phyloP scores from a whole-genome alignment of 805 yeast species.

The Saturnispora diversa region DNA sequence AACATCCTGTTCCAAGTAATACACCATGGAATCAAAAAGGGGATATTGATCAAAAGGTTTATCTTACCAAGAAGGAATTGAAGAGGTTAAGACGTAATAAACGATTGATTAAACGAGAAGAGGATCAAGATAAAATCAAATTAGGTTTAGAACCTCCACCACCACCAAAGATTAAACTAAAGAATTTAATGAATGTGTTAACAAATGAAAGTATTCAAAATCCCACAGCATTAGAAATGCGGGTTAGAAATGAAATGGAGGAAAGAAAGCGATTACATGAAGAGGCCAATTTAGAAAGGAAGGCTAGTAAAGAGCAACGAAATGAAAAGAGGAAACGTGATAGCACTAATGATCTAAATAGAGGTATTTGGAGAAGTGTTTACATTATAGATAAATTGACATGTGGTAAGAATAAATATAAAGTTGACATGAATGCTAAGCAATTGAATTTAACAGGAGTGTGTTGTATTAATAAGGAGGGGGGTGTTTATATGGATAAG shows the following conservation, averaged over 20 bases:
- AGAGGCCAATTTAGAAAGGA: conserved; percentile 52
- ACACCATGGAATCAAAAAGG: conserved; percentile 45
- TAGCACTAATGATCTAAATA: conserved; percentile 20
- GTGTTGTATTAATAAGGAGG: conserved; percentile 35
- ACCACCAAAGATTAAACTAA: conserved; percentile 76
- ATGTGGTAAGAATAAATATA: conserved; percentile 62
- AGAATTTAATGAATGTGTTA: conserved; percentile 77
- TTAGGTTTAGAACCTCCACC: conserved; percentile 84
- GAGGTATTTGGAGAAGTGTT: conserved; percentile 50
- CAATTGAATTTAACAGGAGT: conserved; percentile 63
- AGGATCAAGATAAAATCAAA: conserved; percentile 66
- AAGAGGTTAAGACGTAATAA: conserved; percentile 65
- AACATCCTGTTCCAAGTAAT: conserved; percentile 67
- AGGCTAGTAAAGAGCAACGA: conserved; percentile 48
- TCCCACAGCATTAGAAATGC: conserved; percentile 77
- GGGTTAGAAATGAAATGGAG: conserved; percentile 61
- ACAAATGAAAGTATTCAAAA: conserved; percentile 81
- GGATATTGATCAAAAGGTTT: conserved; percentile 35
- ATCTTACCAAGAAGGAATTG: conserved; percentile 68
- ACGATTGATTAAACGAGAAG: conserved; percentile 55
- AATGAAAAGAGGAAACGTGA: conserved; percentile 44
- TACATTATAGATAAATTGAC: conserved; percentile 46
- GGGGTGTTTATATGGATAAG: conserved; percentile 33
- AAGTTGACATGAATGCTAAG: conserved; percentile 73
- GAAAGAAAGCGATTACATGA: conserved; percentile 54